Base-by-base conservation (phyloP, 2,329 filamentous ascomycete genomes). In the Aphanoascus verrucosus region DNA sequence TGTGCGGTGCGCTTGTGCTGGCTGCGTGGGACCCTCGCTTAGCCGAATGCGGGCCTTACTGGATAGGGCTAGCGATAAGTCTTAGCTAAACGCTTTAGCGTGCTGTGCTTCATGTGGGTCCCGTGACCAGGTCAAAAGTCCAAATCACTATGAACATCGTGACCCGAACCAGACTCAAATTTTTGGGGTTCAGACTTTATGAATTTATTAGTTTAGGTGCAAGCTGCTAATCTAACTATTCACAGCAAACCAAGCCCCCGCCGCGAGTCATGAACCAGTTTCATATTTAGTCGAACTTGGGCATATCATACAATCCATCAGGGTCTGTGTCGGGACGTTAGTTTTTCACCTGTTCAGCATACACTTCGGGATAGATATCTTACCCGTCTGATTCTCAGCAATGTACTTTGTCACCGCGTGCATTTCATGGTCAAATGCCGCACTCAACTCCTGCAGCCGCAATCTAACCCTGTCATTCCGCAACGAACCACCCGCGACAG, bases 391-490 rank as follows among this genome's bases (percentile, higher is more conserved):
- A 41, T 77, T 67, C 23, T 67, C 64, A 40, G 71, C 56, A 53
- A 84, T 83, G 58, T 76, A 81, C 53, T 73, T 69, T 57, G 69
- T 72, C 23, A 76, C 70, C 57, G 75, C 72, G n/a, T 65, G 61
- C n/a, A 79, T 72, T 53, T 72, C 66, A 23, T 71, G 67, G 42
- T 73, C 69, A 14, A 84, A 62, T 55, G 77, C 71, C n/a, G 69
- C 69, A 8, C 77, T 46, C 41, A 74, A 61, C 58, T 74, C 70
- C 15, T 77, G 74, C 59, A 77, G 61, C 23, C 65, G 68, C 3
- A 71, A 52, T 53, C 66, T 68, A 0, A 81, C 69, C 56, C 70
- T 70, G 32, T 75, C 69, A 54, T 82, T 81, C 2, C 64, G 58
- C 59, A 65, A 67, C 0, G 74, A 70, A 0, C 67, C 80, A 1